Evolutionary conservation across 306 rosid genomes (phyloP).

Genomic region (Astragalus glycyphyllos): DNA sequence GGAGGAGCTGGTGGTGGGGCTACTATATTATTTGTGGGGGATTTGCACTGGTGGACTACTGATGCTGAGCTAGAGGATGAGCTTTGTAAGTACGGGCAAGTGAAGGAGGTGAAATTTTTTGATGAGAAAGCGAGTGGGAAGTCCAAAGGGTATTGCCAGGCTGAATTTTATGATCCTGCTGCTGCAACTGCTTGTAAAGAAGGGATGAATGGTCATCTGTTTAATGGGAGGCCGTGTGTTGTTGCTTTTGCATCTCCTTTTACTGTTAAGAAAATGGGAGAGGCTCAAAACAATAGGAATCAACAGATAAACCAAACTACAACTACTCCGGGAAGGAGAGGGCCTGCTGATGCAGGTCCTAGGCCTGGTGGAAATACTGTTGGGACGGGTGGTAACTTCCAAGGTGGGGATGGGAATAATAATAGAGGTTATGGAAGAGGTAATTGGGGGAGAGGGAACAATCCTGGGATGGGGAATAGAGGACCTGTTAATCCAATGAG

Average conservation of each 20-base stretch:
- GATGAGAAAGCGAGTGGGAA: slow-evolving; percentile 99
- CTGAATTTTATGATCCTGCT: slow-evolving; percentile 76
- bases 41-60: slow-evolving; percentile 99
- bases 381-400: slow-evolving; percentile 83
- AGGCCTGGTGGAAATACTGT: slow-evolving; percentile 74
- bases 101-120: slow-evolving; percentile 90
- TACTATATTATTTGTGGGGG: slow-evolving; percentile 88
- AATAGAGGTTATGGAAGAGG: slow-evolving; percentile 87
- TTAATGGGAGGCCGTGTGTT: slow-evolving; percentile 90
- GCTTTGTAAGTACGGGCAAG: slow-evolving; percentile 81
- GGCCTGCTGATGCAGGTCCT: slow-evolving; percentile 67
- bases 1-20: slow-evolving; percentile 56
- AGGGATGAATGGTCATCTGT: slow-evolving; percentile 81
- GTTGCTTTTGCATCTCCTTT: slow-evolving; percentile 86
- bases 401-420: slow-evolving; percentile 86
- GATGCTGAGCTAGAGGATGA: slow-evolving; percentile 90
- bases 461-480: slow-evolving; percentile 83
- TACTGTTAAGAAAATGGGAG: slow-evolving; percentile 95
- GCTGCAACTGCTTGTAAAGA: slow-evolving; percentile 87
- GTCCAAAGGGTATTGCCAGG: slow-evolving; percentile 97
- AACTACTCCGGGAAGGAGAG: slow-evolving; percentile 64
- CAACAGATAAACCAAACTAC: slow-evolving; percentile 66
- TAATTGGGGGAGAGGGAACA: slow-evolving; percentile 89
- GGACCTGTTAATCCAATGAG: slow-evolving; percentile 87
- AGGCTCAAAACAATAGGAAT: slow-evolving; percentile 81